Evolutionary conservation across 352 stramenopile genomes (phyloP), one percentile per base, ranked within the genome.

Genomic region (Elongisporangium undulatum): DNA sequence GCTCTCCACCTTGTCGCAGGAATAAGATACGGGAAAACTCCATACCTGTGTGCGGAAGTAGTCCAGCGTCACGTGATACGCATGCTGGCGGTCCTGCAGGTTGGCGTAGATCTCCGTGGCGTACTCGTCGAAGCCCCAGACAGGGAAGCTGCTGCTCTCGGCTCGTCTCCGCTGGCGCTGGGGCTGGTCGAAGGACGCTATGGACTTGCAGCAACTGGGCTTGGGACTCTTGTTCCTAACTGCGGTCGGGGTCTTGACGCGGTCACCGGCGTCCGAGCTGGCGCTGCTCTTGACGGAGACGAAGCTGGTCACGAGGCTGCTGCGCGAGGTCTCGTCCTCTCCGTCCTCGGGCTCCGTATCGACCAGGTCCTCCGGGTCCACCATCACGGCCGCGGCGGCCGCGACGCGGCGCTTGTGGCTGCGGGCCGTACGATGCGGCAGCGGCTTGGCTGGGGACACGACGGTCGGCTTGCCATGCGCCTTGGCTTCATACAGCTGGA

Each of bases 21-120:
- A 45, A 45, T 15, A 45, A 45, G 34, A 45, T 45, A 45, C 34
- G 34, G 34, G 34, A 45, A 15, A 5, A 16, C 1, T 45, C 34
- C 34, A 12, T 23, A 26, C 34, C 34, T 88, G 78, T 53, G 72
- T 64, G 45, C 64, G 54, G 55, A 84, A 86, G 60, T 82, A 75
- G 55, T 88, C 69, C 26, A 72, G 64, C 49, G 66, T 75, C 38
- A 83, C 72, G 38, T 84, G 78, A 53, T 80, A 79, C 2, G 62
- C 53, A 41, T 78, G 63, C 55, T 87, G 74, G 52, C 70, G 63
- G 1, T 63, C 67, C 20, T 73, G 62, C 57, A 87, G 66, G 49
- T 64, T 81, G 64, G 75, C 66, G 58, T 84, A 82, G 61, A 87
- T 84, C 29, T 77, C 74, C 56, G 67, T 67, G 20, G 67, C 68